phyloP scores from a whole-genome alignment of 1,284 basidiomycete genomes.

The Rhizoctonia solani region DNA sequence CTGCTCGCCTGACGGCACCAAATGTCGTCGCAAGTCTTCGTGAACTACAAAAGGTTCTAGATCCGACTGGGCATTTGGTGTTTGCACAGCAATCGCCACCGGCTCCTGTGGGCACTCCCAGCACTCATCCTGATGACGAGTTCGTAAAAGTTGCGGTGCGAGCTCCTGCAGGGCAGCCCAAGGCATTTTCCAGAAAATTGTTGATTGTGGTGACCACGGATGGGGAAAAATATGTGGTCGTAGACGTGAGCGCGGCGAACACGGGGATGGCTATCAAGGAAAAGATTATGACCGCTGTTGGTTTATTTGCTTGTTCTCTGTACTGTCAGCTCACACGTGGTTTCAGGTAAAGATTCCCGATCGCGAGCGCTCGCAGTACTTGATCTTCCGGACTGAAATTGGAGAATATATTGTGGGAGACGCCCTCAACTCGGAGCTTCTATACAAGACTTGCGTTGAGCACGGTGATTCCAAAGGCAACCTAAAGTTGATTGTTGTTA shows the following conservation, averaged over 20 bases:
- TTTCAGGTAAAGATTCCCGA: slow-evolving; percentile 24
- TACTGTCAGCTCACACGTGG: neutral
- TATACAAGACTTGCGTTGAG: slow-evolving; percentile 24
- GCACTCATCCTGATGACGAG: slow-evolving; percentile 16
- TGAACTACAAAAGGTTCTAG: slow-evolving; percentile 15
- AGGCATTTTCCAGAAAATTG: neutral
- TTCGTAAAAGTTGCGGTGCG: slow-evolving; percentile 29
- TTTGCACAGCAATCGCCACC: slow-evolving; percentile 19
- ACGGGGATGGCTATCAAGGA: slow-evolving; percentile 21
- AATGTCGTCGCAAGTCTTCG: slow-evolving; percentile 15
- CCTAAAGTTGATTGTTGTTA: slow-evolving; percentile 22
- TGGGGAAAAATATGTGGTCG: slow-evolving; percentile 26
- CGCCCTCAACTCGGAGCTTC: slow-evolving; percentile 23
- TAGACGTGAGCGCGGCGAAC: slow-evolving; percentile 11
- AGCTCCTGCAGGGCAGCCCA: slow-evolving; percentile 1
- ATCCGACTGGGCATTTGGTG: slow-evolving; percentile 17
- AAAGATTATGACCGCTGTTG: slow-evolving; percentile 27
- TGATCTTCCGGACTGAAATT: slow-evolving; percentile 31
- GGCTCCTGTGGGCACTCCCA: neutral
- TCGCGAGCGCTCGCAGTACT: slow-evolving; percentile 17
- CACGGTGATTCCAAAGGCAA: slow-evolving; percentile 18
- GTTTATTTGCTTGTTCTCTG: neutral
- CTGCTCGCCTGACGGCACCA: slow-evolving; percentile 17
- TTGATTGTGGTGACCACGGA: slow-evolving; percentile 29
- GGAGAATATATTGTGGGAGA: slow-evolving; percentile 27